Evolutionary conservation across 129 eudicot genomes (phyloP), one percentile per base, ranked within the genome.

Genomic region (Lactuca saligna): DNA sequence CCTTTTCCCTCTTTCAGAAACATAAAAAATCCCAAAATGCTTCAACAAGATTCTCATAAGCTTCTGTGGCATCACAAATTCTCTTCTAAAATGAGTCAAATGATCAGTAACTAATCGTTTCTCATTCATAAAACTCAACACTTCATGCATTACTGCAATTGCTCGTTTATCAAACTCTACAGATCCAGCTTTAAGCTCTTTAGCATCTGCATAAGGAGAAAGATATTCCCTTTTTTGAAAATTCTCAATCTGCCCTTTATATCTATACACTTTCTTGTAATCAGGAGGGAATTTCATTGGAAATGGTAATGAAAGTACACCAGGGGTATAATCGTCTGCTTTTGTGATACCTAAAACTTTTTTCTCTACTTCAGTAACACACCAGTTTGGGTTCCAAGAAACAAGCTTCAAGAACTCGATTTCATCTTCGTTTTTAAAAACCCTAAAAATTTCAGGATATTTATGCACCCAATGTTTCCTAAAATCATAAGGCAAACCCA

Each of bases 1-100:
- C 69, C 97, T 83, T 63, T 83, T 93, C 66, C 98, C 98, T 80
- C 92, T 87, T 69, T 93, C 97, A 3, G 97, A 89, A 65, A 93
- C 98, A 85, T 93, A 93, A 80, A 93, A 93, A 15, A 93, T 87
- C 54, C 98, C 98, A 71, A 86, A 79, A 80, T 93, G 97, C 79
- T 89, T 93, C 71, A 93, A 75, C 14, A 93, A 56, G 58, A 89
- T 69, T 74, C 98, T 93, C 98, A 93, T 93, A 2, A 46, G 51
- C 15, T 46, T 46, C 5, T 46, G 51, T 46, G 51, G 51, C 51
- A 46, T 46, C 51, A 46, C 51, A 46, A 46, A 46, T 10, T 46
- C 51, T 12, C 51, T 46, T 3, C 51, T 46, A 12, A 46, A 46
- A 46, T 46, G 51, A 46, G 51, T 46, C 51, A 46, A 46, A 79